Percentiles rank a stretch among this genome's conserved stretches.
Evolutionary conservation across 1,284 basidiomycete species (phyloP).

Genomic region (Ganoderma resinaceum): DNA sequence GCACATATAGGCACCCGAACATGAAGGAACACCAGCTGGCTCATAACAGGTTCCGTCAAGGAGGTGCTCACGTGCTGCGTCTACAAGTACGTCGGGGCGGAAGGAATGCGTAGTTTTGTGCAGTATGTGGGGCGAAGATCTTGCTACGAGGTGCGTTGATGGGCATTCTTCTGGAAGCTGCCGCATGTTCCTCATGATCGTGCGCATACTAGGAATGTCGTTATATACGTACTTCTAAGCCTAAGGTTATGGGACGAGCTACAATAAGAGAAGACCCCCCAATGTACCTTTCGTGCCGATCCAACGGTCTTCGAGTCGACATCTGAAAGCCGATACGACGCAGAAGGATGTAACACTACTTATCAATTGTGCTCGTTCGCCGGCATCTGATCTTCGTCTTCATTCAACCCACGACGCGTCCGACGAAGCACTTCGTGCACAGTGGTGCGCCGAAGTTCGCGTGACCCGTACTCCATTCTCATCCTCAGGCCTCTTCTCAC

Average conservation of each 20-base stretch:
- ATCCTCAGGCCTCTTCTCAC: neutral
- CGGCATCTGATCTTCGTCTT: too few species aligned
- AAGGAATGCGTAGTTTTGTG: neutral
- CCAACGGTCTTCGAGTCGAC: neutral
- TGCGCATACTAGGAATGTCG: neutral
- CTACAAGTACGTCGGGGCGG: neutral
- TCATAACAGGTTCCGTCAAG: conserved; percentile 57
- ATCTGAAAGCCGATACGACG: neutral
- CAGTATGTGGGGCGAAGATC: neutral
- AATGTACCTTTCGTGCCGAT: neutral
- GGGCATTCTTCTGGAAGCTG: neutral
- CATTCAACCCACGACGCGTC: too few species aligned
- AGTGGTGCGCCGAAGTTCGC: neutral
- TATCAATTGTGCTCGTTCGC: too few species aligned
- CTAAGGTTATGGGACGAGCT: neutral
- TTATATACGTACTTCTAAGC: neutral
- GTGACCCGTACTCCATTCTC: neutral
- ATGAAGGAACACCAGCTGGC: conserved; percentile 47
- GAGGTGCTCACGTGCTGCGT: conserved; percentile 41
- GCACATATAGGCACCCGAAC: conserved; percentile 46
- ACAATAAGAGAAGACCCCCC: neutral
- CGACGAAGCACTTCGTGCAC: too few species aligned
- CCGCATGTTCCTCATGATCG: neutral
- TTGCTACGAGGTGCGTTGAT: neutral
- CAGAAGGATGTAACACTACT: too few species aligned